Evolutionary conservation across 352 stramenopile species (phyloP).

Genomic region (Pythium monospermum): DNA sequence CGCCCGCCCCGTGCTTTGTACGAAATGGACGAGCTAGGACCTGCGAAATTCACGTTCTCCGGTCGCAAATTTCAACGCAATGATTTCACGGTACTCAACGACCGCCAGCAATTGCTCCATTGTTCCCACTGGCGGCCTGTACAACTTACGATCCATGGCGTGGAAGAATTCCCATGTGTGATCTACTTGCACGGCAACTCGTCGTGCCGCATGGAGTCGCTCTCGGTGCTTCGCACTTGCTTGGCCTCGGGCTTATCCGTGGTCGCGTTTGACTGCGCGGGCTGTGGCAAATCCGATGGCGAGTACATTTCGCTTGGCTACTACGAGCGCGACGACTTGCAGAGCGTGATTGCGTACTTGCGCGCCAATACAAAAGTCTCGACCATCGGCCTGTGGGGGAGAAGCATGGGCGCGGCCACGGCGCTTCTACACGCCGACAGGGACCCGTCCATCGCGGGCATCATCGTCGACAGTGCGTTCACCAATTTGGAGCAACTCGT

Average conservation of each 20-base stretch:
- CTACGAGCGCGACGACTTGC: slow-evolving; percentile 90
- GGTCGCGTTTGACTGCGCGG: slow-evolving; percentile 96
- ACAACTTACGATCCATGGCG: slow-evolving; percentile 22
- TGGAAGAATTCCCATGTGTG: slow-evolving; percentile 79
- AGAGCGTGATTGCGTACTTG: slow-evolving; percentile 93
- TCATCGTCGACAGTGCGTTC: slow-evolving; percentile 98
- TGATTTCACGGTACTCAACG: slow-evolving; percentile 88
- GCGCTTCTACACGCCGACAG: slow-evolving; percentile 96
- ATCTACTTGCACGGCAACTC: slow-evolving; percentile 99
- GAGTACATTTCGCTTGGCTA: slow-evolving; percentile 98
- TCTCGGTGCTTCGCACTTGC: slow-evolving; percentile 86
- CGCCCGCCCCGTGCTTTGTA: slow-evolving; percentile 93
- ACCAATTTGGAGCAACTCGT: slow-evolving; percentile 93
- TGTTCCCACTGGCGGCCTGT: slow-evolving; percentile 94
- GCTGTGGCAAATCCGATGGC: slow-evolving; percentile 94
- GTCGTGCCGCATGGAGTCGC: slow-evolving; percentile 91
- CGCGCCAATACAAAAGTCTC: slow-evolving; percentile 85
- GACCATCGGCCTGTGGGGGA: slow-evolving; percentile 96
- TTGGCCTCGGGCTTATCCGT: slow-evolving; percentile 93
- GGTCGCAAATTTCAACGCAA: slow-evolving; percentile 80
- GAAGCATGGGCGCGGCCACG: slow-evolving; percentile 97
- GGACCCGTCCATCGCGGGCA: slow-evolving; percentile 95
- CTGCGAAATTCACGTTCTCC: slow-evolving; percentile 87
- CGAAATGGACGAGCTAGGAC: slow-evolving; percentile 87
- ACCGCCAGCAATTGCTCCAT: slow-evolving; percentile 81